Conservation (phyloP, 768 basidiomycete species). For the Suillus alpinus region DNA sequence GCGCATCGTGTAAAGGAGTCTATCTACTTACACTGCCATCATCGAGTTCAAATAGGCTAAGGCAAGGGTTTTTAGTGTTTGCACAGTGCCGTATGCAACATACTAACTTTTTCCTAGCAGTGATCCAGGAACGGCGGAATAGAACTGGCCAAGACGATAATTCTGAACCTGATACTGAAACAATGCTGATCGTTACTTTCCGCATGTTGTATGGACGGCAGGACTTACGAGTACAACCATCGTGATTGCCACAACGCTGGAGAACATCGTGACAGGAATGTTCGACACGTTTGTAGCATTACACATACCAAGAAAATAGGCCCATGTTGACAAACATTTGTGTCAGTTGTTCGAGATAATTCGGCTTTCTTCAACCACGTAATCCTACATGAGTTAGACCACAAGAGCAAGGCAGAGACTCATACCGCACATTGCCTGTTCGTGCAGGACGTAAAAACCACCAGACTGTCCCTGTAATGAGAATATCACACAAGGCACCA, state of each 20-base stretch:
- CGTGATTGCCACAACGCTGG: constrained; percentile 10
- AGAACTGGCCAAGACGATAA: neutral
- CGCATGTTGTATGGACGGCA: neutral
- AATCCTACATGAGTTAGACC: neutral
- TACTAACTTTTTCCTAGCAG: constrained; percentile 19
- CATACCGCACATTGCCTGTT: constrained; percentile 12
- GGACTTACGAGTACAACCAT: constrained; percentile 14
- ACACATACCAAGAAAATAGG: constrained; percentile 15
- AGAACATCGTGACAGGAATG: neutral
- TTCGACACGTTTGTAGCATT: neutral
- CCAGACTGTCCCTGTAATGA: constrained; percentile 16
- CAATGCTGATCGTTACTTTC: neutral
- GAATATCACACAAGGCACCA: constrained; percentile 19
- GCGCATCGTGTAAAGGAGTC: neutral
- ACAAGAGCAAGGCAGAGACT: neutral
- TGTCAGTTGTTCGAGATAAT: constrained; percentile 15
- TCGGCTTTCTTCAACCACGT: neutral
- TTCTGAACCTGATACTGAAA: constrained; percentile 17
- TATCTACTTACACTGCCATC: constrained; percentile 20
- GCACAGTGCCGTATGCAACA: neutral
- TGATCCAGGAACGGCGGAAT: constrained; percentile 10
- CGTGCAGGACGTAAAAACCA: constrained; percentile 15
- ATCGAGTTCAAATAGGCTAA: constrained; percentile 24
- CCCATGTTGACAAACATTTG: constrained; percentile 19
- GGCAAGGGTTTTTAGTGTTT: neutral